These are phyloP conservation scores for Aspergillus clavatus DNA, from an alignment of 2,329 filamentous ascomycete species.

Conservation along the genomic window DNA sequence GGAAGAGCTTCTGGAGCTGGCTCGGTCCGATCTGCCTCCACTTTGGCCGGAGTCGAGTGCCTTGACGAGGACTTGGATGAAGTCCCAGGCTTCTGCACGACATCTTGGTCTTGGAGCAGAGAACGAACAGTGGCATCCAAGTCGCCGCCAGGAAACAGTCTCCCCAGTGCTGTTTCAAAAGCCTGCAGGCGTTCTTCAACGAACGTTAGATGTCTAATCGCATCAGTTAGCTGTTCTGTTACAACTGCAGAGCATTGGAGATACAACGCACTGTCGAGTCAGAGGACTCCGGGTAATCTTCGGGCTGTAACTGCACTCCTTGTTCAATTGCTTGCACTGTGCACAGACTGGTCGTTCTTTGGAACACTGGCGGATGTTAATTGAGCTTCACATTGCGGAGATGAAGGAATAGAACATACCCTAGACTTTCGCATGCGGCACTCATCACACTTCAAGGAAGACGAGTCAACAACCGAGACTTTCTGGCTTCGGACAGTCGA, in stretches of 20 bases:
- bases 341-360: slow-evolving; percentile 39
- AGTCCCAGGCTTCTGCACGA: slow-evolving; percentile 23
- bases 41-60: slow-evolving; percentile 34
- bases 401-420: slow-evolving; percentile 19
- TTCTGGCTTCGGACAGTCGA: neutral
- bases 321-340: slow-evolving; percentile 37
- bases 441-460: slow-evolving; percentile 33
- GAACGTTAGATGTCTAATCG: slow-evolving; percentile 34
- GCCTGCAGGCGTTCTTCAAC: slow-evolving; percentile 38
- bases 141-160: slow-evolving; percentile 37
- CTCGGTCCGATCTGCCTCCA: slow-evolving; percentile 31
- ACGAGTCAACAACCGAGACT: neutral
- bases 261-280: slow-evolving; percentile 36
- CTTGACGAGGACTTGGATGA: slow-evolving; percentile 37
- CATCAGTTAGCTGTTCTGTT: slow-evolving; percentile 4
- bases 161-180: slow-evolving; percentile 36
- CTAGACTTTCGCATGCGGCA: slow-evolving; percentile 38
- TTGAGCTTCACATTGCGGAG: neutral
- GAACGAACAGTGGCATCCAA: slow-evolving; percentile 37
- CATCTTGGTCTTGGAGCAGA: slow-evolving; percentile 34
- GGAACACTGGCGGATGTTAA: slow-evolving; percentile 30
- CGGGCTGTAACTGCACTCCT: slow-evolving; percentile 41
- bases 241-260: slow-evolving; percentile 9
- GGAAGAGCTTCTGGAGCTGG: slow-evolving; percentile 42
- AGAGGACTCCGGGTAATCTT: slow-evolving; percentile 40